Evolutionary conservation across 495 filamentous ascomycete species (phyloP).

Genomic region (Lophiostoma macrostomum): DNA sequence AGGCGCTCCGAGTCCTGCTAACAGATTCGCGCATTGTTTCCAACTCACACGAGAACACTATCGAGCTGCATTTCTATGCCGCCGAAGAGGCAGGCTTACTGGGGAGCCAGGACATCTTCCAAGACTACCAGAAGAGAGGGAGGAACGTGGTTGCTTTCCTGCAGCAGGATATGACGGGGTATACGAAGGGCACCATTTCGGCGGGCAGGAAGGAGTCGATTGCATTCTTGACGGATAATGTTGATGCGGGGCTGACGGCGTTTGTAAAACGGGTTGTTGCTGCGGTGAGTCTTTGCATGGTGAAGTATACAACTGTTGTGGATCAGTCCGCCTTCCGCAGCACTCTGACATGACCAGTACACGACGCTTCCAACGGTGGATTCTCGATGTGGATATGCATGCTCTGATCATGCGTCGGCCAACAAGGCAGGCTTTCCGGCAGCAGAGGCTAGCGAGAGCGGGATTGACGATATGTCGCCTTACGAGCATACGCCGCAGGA

Average conservation of each 20-base stretch:
- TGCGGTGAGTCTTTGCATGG: constrained; percentile 27
- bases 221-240: constrained; percentile 89
- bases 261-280: constrained; percentile 90
- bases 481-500: constrained; percentile 90
- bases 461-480: constrained; percentile 77
- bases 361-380: constrained; percentile 60
- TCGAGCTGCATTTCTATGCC: constrained; percentile 96
- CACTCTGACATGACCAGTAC: neutral
- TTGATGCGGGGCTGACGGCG: constrained; percentile 73
- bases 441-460: constrained; percentile 91
- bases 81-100: constrained; percentile 90
- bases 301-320: too few species aligned
- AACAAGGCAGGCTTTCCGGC: constrained; percentile 92
- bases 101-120: constrained; percentile 73
- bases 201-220: constrained; percentile 83
- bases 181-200: constrained; percentile 75
- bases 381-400: constrained; percentile 95
- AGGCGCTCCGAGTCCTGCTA: constrained; percentile 63
- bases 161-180: constrained; percentile 99
- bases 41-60: constrained; percentile 66
- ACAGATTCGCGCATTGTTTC: constrained; percentile 50
- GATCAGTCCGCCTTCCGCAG: neutral
- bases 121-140: constrained; percentile 66
- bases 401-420: constrained; percentile 91
- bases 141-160: constrained; percentile 92